Percentiles rank a stretch among this genome's conserved stretches.
Evolutionary conservation across 345 rosid genomes (phyloP).

Genomic region (Brassica juncea): DNA sequence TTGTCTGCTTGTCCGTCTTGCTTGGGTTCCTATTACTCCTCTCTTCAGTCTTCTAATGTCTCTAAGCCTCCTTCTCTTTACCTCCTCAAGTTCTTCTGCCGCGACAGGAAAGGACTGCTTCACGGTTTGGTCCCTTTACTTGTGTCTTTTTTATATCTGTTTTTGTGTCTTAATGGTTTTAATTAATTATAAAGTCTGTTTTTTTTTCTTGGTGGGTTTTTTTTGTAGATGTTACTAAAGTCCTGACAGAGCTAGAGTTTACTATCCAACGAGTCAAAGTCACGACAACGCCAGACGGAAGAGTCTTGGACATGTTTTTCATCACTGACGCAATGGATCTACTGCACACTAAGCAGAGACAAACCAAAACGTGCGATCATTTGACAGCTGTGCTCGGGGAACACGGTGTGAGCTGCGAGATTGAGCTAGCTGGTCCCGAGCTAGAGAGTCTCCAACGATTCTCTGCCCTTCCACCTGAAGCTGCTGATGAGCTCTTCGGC

Average conservation of each 20-base stretch:
- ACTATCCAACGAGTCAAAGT: constrained; percentile 76
- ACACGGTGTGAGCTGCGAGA: constrained; percentile 67
- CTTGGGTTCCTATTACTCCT: constrained; percentile 43
- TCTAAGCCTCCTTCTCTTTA: constrained; percentile 52
- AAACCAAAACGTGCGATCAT: constrained; percentile 52
- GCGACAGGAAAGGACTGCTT: constrained; percentile 63
- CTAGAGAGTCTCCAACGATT: constrained; percentile 48
- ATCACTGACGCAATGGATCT: constrained; percentile 68
- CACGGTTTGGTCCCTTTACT: constrained; percentile 48
- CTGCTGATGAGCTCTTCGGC: constrained; percentile 58
- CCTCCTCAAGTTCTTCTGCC: constrained; percentile 60
- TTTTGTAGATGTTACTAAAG: constrained; percentile 59
- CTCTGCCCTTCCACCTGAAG: constrained; percentile 54
- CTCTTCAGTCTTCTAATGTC: constrained; percentile 41
- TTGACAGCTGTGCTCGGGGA: constrained; percentile 55
- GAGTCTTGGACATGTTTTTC: constrained; percentile 68
- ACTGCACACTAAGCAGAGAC: constrained; percentile 60
- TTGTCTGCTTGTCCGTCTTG: constrained; percentile 60
- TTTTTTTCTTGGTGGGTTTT: neutral
- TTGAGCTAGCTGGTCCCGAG: constrained; percentile 66
- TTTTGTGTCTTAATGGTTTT: neutral
- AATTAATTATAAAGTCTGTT: neutral
- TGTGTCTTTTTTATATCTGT: neutral
- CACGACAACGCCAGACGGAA: constrained; percentile 72
- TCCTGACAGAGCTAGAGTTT: constrained; percentile 59